Evolutionary conservation across 139 green algal genomes (phyloP), one percentile per base, ranked within the genome.

Genomic region (Picochlorum sp.): DNA sequence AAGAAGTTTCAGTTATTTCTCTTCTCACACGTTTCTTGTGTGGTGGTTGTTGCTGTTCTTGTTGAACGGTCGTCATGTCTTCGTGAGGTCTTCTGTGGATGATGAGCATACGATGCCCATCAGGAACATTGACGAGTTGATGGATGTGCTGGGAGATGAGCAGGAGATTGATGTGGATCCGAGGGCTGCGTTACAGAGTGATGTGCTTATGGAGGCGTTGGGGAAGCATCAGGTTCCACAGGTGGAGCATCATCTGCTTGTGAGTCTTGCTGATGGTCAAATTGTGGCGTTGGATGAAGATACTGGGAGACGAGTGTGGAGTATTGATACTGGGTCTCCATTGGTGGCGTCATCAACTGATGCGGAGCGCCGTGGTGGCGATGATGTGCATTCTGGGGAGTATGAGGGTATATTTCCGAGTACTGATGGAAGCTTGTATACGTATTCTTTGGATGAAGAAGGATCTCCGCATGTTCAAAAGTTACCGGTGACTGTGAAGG

Each of bases 401-500:
- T 21, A 62, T 28, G 56, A 82, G 50, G 75, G 68, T 66, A 76
- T 98, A n/a, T 89, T 97, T 28, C 86, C 92, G 1, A 89, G 90
- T 7, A 77, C 81, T 3, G 89, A 98, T 58, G 92, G 92, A 31
- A 75, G 73, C 15, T 71, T 97, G 59, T 97, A 97, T 66, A 67
- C 74, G 4, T 92, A 92, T 45, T 55, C 45, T 13, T 49, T 74
- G n/a, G 10, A 37, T n/a, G 20, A 8, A 18, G 49, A 37, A 20
- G n/a, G 57, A 23, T 15, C 21, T 34, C 20, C 21, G 6, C 23
- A 34, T 59, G 7, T 83, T 60, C 77, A 95, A 87, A 81, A 77
- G 7, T 80, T 97, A 23, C 84, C 86, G 16, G 63, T 95, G 18
- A 86, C 70, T 0, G 80, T 95, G 50, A 69, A 77, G 4, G 85